Base-by-base conservation (phyloP, 352 stramenopile species). In the Pythium volutum region DNA sequence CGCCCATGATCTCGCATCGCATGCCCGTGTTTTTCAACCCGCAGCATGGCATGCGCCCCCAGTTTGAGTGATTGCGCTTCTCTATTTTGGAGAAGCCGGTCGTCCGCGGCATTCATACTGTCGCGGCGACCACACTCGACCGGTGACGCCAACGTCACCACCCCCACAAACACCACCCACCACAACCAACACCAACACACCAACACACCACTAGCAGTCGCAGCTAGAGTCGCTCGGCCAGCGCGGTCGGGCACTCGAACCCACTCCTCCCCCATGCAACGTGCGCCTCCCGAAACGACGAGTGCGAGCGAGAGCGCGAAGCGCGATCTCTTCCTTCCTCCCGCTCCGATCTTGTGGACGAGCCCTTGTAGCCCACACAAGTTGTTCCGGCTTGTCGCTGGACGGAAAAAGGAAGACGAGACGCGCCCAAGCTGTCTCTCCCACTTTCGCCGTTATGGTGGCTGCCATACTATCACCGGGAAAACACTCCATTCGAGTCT, bases 1-100 rank as follows among this genome's bases (percentile, higher is more conserved):
- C 76, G 33, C 77, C 79, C 11, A 55, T 58, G 27, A 84, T 90
- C 52, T 79, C 81, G 49, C 81, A 87, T 57, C 71, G 71, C 51
- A 89, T 91, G 67, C 81, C 81, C 34, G 81, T 91, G 57, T 91
- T 91, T 68, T 88, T 91, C 62, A 71, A 55, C 4, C 65, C 65
- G 31, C 65, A 64, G 26, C 49, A 59, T 14, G 52, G 22, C 18
- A 59, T 59, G 47, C 56, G 51, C 34, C 42, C 38, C 36, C 49
- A 33, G 18, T 64, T 60, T 29, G 64, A 70, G 57, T 70, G 56
- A 55, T 43, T 3, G 36, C 29, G 9, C 12, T 42, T 16, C 6
- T 12, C 15, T 22, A 16, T 20, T 43, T 5, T 8, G 10, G 14
- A 43, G 18, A 43, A 20, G 14, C 36, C 36, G 36, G 15, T 16